Evolutionary conservation across 352 stramenopile species (phyloP), one percentile per base, ranked within the genome.

Genomic region (Blastocystis sp.): DNA sequence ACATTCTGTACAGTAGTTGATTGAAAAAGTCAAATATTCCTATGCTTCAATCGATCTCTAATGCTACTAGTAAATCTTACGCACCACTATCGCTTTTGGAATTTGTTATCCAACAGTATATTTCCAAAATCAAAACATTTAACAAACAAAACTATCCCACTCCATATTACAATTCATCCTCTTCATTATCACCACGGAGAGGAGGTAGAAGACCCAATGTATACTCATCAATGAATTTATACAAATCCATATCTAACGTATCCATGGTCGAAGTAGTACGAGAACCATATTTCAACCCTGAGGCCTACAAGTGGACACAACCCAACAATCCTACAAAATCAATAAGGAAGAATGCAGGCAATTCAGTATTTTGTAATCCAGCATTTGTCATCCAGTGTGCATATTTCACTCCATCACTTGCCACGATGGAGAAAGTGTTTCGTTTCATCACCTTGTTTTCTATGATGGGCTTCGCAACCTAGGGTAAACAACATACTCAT

Each of bases 361-460:
- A 43, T 20, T 56, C 53, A 9, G 39, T 45, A 26, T 16, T 47
- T 43, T 85, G 34, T 55, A 85, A 37, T 54, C 73, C 73, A 13
- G 73, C 73, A 43, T 85, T 85, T 34, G 6, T 85, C 39, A 85
- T 85, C 78, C 78, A 89, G 78, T 89, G 63, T 30, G 41, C 50
- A 43, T 89, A 89, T 34, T 89, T 43, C 6, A 76, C 66, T 62
- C 78, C 78, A 43, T 89, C 56, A 26, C 37, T 64, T 20, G 26
- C 63, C 3, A 89, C 47, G 37, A 89, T 89, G 20, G 78, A 79
- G 56, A 89, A 89, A 6, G 63, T 79, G 43, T 79, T 79, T 34
- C 78, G 78, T 34, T 89, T 65, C n/a, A 41, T 68, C 45, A 89
- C 78, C 55, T 89, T 89, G 53, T 89, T 89, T 11, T 79, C 39